These are phyloP conservation scores for Colletotrichum sojae DNA, from an alignment of 2,329 filamentous ascomycete genomes.

Conservation along the genomic window DNA sequence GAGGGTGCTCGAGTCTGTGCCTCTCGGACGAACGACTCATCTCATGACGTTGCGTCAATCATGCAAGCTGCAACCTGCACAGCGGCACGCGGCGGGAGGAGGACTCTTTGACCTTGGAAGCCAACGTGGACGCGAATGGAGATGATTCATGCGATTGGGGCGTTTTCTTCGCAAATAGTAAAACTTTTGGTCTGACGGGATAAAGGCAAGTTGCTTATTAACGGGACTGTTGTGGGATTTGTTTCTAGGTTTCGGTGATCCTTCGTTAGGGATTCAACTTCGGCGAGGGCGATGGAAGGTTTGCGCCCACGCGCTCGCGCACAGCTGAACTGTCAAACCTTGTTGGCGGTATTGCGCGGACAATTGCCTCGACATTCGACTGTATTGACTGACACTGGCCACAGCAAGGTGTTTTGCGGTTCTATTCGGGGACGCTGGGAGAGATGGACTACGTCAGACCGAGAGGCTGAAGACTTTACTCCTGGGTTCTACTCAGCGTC, in stretches of 20 bases:
- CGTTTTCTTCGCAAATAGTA: neutral
- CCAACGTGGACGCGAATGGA: too few species aligned
- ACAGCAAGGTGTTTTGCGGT: neutral
- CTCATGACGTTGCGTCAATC: constrained; percentile 13
- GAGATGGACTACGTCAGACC: constrained; percentile 7
- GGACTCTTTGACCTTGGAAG: neutral
- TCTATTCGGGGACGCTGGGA: neutral
- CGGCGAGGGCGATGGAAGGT: constrained; percentile 13
- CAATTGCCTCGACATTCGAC: neutral
- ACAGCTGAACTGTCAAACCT: constrained; percentile 23
- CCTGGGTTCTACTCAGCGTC: neutral
- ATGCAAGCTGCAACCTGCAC: neutral
- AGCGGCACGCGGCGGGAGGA: constrained; percentile 1
- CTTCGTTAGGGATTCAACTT: neutral
- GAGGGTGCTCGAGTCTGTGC: constrained; percentile 9
- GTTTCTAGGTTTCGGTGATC: neutral
- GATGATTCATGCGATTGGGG: constrained; percentile 13
- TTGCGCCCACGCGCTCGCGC: constrained; percentile 11
- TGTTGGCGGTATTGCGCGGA: constrained; percentile 17
- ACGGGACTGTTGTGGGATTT: neutral
- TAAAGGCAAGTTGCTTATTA: constrained; percentile 2
- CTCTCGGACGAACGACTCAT: constrained; percentile 29
- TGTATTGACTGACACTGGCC: neutral
- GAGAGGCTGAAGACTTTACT: neutral
- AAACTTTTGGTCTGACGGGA: neutral